Evolutionary conservation across 2,329 filamentous ascomycete genomes (phyloP), one percentile per base, ranked within the genome.

Genomic region (Diaporthe nobilis): DNA sequence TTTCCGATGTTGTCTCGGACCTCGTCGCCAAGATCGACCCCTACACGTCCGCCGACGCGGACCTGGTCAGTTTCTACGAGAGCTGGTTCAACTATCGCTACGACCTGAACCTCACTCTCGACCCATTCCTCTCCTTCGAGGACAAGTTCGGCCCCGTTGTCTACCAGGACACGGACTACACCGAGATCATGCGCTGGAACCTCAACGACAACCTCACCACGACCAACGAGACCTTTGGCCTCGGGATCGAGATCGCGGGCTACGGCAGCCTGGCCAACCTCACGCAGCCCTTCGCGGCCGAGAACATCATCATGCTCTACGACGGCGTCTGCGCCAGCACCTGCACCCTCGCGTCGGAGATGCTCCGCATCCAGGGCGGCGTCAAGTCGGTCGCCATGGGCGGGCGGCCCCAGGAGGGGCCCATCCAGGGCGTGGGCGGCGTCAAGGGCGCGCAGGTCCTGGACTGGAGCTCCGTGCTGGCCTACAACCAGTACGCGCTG

Each of bases 321-420:
- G 90, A 92, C 79, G 90, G 90, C 47, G 86, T 88, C 78, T 92
- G 90, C 80, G 88, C 88, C 31, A 91, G 89, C 0, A 89, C 90
- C 3, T 92, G 90, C 82, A 87, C 89, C 4, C 83, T 91, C 5
- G 90, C 91, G 77, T 85, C 86, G 15, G 88, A 92, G 77, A 86
- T 91, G 78, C 83, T 92, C 78, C 86, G 86, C 34, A 81, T 86
- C 37, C 85, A 90, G 76, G 89, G 84, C 31, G 87, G 87, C 47
- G 88, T 91, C n/a, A 87, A 88, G 82, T 88, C 86, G 6, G 85
- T 90, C 72, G 88, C 87, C 8, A 83, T 90, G 75, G 90, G 90
- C 37, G 90, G 90, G 5, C 83, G 85, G 1, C 85, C 87, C 47
- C 84, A 85, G 65, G 79, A 83, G 47, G 86, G 87, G 2, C 83